A percentile compares a stretch with the other conserved stretches of the same genome.
Conservation (phyloP, 2,329 filamentous ascomycete genomes). For the Pestalotiopsis sp. region DNA sequence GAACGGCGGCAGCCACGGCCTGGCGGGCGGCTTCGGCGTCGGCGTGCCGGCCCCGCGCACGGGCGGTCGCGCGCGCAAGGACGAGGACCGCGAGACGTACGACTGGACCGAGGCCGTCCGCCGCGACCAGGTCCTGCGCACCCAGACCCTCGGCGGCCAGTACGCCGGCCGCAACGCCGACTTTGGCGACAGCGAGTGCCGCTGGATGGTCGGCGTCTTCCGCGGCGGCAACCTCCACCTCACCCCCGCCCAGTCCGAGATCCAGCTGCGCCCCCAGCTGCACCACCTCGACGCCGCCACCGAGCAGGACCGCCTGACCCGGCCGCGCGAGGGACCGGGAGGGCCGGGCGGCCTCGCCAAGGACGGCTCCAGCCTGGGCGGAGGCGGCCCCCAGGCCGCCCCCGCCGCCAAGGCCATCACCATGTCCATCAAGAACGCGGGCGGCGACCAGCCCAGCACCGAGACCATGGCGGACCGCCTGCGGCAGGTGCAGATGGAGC, state of each 20-base stretch:
- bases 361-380: slow-evolving; percentile 30
- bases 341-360: slow-evolving; percentile 31
- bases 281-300: slow-evolving; percentile 87
- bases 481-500: slow-evolving; percentile 76
- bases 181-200: slow-evolving; percentile 51
- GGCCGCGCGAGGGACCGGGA: slow-evolving; percentile 35
- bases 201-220: slow-evolving; percentile 92
- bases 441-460: slow-evolving; percentile 66
- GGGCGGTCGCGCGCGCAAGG: slow-evolving; percentile 36
- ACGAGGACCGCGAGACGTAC: slow-evolving; percentile 45
- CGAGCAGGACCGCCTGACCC: slow-evolving; percentile 66
- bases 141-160: slow-evolving; percentile 85
- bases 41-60: slow-evolving; percentile 45
- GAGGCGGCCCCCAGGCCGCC: slow-evolving; percentile 20
- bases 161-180: slow-evolving; percentile 61
- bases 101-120: slow-evolving; percentile 71
- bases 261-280: slow-evolving; percentile 88
- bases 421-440: slow-evolving; percentile 80
- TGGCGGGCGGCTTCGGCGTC: slow-evolving; percentile 74
- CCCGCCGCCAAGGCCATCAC: slow-evolving; percentile 75
- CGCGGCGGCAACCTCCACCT: slow-evolving; percentile 86
- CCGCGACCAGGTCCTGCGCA: slow-evolving; percentile 72
- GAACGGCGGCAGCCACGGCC: slow-evolving; percentile 67
- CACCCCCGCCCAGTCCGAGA: slow-evolving; percentile 78
- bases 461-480: slow-evolving; percentile 78